Evolutionary conservation across 2,329 filamentous ascomycete species (phyloP), one percentile per base, ranked within the genome.

Genomic region (Cladorrhinum sp.): DNA sequence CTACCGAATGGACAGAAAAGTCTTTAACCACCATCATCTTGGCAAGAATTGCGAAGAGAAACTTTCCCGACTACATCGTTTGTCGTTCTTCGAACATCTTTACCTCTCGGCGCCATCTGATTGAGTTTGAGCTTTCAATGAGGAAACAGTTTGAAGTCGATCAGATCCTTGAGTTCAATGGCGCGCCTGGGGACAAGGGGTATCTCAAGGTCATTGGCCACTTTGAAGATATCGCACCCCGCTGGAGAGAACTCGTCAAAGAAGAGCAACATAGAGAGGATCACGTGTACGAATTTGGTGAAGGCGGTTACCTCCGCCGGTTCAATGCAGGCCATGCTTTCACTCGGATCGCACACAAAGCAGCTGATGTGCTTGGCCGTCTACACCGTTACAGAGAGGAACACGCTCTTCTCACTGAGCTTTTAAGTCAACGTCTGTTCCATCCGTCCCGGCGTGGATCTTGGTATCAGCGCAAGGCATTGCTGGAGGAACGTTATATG

Each of bases 401-500:
- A 70, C 87, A 97, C 70, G 77, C 81, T 2, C 76, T 96, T 0
- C 77, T 96, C 1, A 80, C 76, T 0, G 90, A 95, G 69, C 81
- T 99, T 2, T 84, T 99, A 0, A 76, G 77, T 2, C 95, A 99
- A 71, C 84, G 84, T 3, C 81, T 97, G 0, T 98, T 98, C 68
- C 93, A 98, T 68, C 81, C 90, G 49, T 86, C 92, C 1, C 85
- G 93, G 25, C 85, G 95, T 48, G 95, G 95, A 0, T 85, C 87
- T 0, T 99, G 95, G 95, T 98, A 98, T 72, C 93, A 97, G 71
- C 90, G 95, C 20, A 96, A 96, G 75, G 95, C 93, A 1, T 78
- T 99, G 1, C 75, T 99, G 1, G 95, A 99, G 76, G 95, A 99
- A 72, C 92, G 96, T 71, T 98, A 99, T 73, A 93, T 98, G 90